Base-by-base conservation (phyloP, 108 stramenopile genomes). In the Phaeodactylum tricornutum region DNA sequence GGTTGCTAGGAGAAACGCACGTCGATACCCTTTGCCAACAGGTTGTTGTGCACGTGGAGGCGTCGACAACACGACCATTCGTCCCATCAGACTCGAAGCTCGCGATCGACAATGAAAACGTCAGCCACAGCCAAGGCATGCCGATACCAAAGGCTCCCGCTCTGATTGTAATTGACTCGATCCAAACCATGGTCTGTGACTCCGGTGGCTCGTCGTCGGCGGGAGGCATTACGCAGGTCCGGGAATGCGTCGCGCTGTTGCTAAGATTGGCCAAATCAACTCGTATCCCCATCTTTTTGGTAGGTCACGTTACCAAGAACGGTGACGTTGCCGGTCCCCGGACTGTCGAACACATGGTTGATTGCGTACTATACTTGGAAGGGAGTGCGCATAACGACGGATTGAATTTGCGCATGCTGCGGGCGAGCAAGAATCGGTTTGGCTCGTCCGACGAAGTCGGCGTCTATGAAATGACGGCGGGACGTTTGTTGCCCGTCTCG, bases 291-390 rank as follows among this genome's bases (percentile, higher is more conserved):
- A 82, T 97, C 21, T 41, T 97, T 9, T 59, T 93, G 29, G 84
- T 95, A 19, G 96, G 96, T 28, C 96, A 97, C 52, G 92, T 97
- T 7, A 97, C 93, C 23, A 97, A 97, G 57, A 52, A 52, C 35
- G 94, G 94, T 14, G 84, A 84, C 62, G 87, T 97, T 3, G 96
- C 94, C 1, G 96, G 96, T 4, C 96, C 96, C 1, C 70, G 86
- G 26, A 91, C 90, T 19, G 88, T 97, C 25, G 96, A 97, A 59
- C 96, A 97, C 69, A 91, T 95, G 91, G 96, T 97, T 0, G 96
- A 97, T 66, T 75, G 82, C 20, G 92, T 97, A 22, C 48, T 95
- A 19, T 93, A 87, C 47, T 50, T 97, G 42, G 93, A 97, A 63
- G 80, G 85, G 14, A 72, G 74, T 11, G 45, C 60, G 26, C 42